Evolutionary conservation across 345 rosid genomes (phyloP), one percentile per base, ranked within the genome.

Genomic region (Clarkia xantiana): DNA sequence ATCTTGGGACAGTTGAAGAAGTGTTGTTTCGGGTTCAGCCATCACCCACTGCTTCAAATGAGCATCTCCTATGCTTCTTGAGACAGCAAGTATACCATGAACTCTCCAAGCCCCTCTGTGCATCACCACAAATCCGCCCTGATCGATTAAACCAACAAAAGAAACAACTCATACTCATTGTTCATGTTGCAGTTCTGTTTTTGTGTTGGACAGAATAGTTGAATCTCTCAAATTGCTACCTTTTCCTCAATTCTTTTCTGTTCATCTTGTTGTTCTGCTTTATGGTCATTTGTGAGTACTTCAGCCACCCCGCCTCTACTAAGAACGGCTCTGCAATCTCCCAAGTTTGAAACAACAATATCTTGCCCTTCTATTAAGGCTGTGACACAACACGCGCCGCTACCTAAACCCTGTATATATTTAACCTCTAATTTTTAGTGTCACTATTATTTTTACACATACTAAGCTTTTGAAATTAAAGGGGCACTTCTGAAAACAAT

Each of bases 251-350:
- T 81, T 56, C 88, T 64, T 57, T 67, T 47, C 19, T 76, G 57
- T 65, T 84, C 94, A 50, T 75, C 85, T 55, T 79, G 76, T 49
- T 57, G 54, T 54, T 64, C 88, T 17, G 84, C 71, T 59, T 59
- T 78, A 58, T 84, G 93, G 64, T 88, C 97, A 34, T 39, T 62
- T 9, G 86, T 80, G 44, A 88, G 81, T 44, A 76, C 64, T 73
- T 81, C 84, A 53, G 82, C 93, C 43, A 68, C 72, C 60, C 88
- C 81, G 65, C 70, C 77, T 60, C 79, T 60, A 52, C 74, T 67
- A 5, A 84, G 70, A 44, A 88, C 86, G 56, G 86, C 97, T 71
- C 94, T 74, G 59, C 97, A 88, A 58, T 88, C 89, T 62, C 94
- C 94, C 39, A 76, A 40, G 58, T 81, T 84, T 14, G 94, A 79